Conservation (phyloP, 192 early-diverging fungal genomes). For the Coemansia furcata region DNA sequence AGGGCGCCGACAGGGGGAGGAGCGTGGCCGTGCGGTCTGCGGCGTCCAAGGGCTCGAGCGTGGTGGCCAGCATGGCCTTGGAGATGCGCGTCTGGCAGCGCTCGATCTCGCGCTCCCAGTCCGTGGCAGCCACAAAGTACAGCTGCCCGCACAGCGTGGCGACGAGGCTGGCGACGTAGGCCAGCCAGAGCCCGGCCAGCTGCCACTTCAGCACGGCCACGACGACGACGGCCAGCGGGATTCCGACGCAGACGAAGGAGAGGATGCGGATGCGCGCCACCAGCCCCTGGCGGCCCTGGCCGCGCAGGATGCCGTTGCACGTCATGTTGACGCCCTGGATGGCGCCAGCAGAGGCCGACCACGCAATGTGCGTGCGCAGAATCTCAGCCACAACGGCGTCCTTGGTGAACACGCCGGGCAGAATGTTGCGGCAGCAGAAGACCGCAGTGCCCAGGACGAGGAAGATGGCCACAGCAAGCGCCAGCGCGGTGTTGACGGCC, state of each 20-base stretch:
- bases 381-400: conserved; percentile 25
- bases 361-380: conserved; percentile 30
- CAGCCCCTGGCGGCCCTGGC: conserved; percentile 56
- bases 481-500: conserved; percentile 42
- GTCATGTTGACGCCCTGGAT: conserved; percentile 60
- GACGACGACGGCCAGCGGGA: conserved; percentile 51
- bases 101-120: conserved; percentile 48
- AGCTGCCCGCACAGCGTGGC: conserved; percentile 14
- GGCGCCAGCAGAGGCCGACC: conserved; percentile 20
- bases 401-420: conserved; percentile 58
- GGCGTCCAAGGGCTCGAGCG: neutral
- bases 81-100: conserved; percentile 38
- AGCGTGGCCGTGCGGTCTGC: conserved; percentile 2
- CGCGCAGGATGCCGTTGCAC: conserved; percentile 58
- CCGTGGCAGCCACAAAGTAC: conserved; percentile 23
- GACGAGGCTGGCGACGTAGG: conserved; percentile 48
- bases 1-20: neutral
- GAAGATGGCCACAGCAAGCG: conserved; percentile 54
- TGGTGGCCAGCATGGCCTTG: conserved; percentile 9
- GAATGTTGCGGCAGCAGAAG: conserved; percentile 45
- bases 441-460: conserved; percentile 57
- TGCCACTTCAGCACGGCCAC: conserved; percentile 54
- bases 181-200: conserved; percentile 67
- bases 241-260: conserved; percentile 44
- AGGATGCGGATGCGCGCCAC: conserved; percentile 51